These are phyloP conservation scores for Pseudopithomyces maydicus DNA, from an alignment of 2,329 filamentous ascomycete genomes.

Conservation along the genomic window DNA sequence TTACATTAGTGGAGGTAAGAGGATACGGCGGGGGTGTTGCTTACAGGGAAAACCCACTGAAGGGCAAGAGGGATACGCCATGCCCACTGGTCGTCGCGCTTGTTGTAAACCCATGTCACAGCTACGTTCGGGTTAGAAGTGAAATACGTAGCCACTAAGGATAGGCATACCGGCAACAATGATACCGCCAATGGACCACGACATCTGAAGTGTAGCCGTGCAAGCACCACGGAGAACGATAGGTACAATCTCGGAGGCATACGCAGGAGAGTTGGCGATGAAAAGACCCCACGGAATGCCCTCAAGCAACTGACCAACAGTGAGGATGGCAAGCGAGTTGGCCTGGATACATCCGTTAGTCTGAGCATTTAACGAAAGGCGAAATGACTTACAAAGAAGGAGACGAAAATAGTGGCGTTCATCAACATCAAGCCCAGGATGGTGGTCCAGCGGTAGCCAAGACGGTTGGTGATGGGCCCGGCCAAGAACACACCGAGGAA, in stretches of 20 bases:
- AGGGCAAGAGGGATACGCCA: slow-evolving; percentile 31
- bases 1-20: slow-evolving; percentile 67
- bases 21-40: not conserved
- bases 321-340: slow-evolving; percentile 51
- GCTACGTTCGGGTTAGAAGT: slow-evolving; percentile 24
- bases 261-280: slow-evolving; percentile 66
- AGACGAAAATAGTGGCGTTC: slow-evolving; percentile 64
- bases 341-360: slow-evolving; percentile 26
- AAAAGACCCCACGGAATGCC: slow-evolving; percentile 55
- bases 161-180: slow-evolving; percentile 53
- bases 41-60: slow-evolving; percentile 51
- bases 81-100: slow-evolving; percentile 26
- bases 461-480: slow-evolving; percentile 61
- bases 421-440: slow-evolving; percentile 58
- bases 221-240: slow-evolving; percentile 61
- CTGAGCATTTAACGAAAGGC: not conserved
- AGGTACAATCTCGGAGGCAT: slow-evolving; percentile 65
- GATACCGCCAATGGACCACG: slow-evolving; percentile 66
- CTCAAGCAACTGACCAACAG: slow-evolving; percentile 62
- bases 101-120: slow-evolving; percentile 60
- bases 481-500: slow-evolving; percentile 65
- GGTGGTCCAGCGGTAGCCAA: slow-evolving; percentile 65
- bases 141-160: no score
- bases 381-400: slow-evolving; percentile 54
- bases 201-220: slow-evolving; percentile 68